Base-by-base conservation (phyloP, 1,139 yeast species). In the Candida labiduridarum region DNA sequence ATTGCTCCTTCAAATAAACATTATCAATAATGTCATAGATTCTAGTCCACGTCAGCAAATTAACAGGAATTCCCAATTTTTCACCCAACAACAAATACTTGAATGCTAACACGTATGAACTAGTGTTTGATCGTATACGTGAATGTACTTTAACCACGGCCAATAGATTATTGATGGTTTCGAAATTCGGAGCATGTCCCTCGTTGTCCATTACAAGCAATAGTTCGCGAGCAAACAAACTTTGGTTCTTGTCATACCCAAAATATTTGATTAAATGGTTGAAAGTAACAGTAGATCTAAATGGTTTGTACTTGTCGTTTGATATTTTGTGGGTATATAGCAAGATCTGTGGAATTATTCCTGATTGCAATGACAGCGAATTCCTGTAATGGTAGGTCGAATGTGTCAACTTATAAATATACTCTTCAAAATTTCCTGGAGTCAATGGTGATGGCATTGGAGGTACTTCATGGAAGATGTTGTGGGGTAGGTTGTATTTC, bases 191-290 rank as follows among this genome's bases (percentile, higher is more conserved):
- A n/a, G 53, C 52, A 49, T 73, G 74, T 2, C 78, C 78, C 49
- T 76, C 80, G 49, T 70, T 65, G 38, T 68, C 65, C 80, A 76
- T 74, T 38, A 72, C 76, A 38, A 76, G 57, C 11, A 76, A 58
- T 15, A 76, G 53, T 51, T 73, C 76, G 30, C 79, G 56, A 3
- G 80, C 77, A 60, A 76, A 76, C 25, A 72, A 62, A 46, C 71
- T 71, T 58, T 76, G 80, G 55, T 74, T 68, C 56, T 76, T 75
- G 49, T 65, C 70, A 52, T 53, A 65, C 4, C 80, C 82, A 59
- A 74, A 77, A 57, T 63, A 77, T 46, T 73, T 65, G 49, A 77
- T 76, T 34, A 77, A 62, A 50, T 68, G 66, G 56, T 76, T 77
- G 56, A 67, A 77, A 0, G 80, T 72, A 14, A 69, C 66, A 1